These are phyloP conservation scores for Vitis cinerea DNA, from an alignment of 164 flowering plant species.

Conservation along the genomic window DNA sequence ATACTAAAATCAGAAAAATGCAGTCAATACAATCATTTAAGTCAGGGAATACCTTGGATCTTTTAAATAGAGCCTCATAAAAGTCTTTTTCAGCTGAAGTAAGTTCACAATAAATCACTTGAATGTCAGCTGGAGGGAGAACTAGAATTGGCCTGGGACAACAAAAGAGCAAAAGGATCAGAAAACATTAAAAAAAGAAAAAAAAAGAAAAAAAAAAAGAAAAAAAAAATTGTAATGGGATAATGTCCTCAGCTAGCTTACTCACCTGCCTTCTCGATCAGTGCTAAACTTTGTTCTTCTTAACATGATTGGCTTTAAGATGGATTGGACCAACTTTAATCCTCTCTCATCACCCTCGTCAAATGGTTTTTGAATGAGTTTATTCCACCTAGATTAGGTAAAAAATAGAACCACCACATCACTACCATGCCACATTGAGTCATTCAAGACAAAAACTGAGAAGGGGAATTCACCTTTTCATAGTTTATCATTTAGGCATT, in stretches of 20 bases:
- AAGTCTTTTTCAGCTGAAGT: conserved; percentile 90
- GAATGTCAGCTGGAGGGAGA: conserved; percentile 86
- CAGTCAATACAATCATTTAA: not conserved
- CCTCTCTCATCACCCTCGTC: conserved; percentile 99
- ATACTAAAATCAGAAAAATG: not conserved
- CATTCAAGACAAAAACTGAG: not conserved
- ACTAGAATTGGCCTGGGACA: conserved; percentile 83
- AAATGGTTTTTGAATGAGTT: conserved; percentile 90
- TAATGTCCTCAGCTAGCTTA: not conserved
- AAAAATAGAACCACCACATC: not conserved
- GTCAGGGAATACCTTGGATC: conserved; percentile 70
- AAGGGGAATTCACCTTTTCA: too few relatives aligned
- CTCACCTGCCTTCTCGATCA: conserved; percentile 80
- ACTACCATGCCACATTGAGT: conserved; percentile 1
- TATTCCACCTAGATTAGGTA: conserved; percentile 73
- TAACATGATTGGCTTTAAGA: conserved; percentile 86
- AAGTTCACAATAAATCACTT: conserved; percentile 83
- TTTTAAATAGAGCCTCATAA: conserved; percentile 87
- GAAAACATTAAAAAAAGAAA: not conserved
- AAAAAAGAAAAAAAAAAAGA: not conserved
- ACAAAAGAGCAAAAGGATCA: conserved; percentile 6
- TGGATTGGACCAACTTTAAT: conserved; percentile 78
- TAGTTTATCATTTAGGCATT: too few relatives aligned
- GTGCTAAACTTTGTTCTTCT: conserved; percentile 87
- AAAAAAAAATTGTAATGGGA: not conserved